Evolutionary conservation across 805 yeast species (phyloP), one percentile per base, ranked within the genome.

Genomic region (Barnettozyma sucrosica): DNA sequence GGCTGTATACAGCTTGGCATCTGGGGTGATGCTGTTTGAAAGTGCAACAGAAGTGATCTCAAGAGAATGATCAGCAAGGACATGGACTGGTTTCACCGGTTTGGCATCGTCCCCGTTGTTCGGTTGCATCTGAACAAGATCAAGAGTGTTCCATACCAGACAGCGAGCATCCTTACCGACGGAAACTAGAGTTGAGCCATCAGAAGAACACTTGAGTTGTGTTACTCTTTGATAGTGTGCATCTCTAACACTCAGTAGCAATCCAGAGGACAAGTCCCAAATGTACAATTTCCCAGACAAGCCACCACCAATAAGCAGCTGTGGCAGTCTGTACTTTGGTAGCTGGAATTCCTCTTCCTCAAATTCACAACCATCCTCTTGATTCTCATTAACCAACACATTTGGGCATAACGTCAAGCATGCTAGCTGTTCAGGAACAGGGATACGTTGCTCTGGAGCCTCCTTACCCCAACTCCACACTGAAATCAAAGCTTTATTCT

Each of bases 251-350:
- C 77, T 71, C 21, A 90, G 59, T 41, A 93, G 70, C 21, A 78
- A 66, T 0, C 98, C 98, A 2, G 93, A 83, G 9, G 74, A 65
- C 44, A 90, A 61, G 56, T 89, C 96, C 98, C 98, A 92, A 1
- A 90, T 64, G 59, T 85, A 85, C 14, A 93, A 52, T 54, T 81
- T 77, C 11, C 98, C 98, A n/a, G 83, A 59, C 49, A 70, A 61
- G 45, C 93, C 74, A 50, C 92, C 89, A 39, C 84, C 95, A 7
- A 80, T 83, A 23, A 93, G 64, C 36, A 86, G 61, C 75, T 85
- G 83, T 19, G 85, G 84, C 34, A 75, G 59, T 51, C 77, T 67
- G 60, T 72, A 76, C 40, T 60, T 65, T 5, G 80, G 74, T 19
- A 59, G 46, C 14, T 53, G 50, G 21, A 51, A 53, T 11, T 64